Evolutionary conservation across 2,329 filamentous ascomycete species (phyloP), one percentile per base, ranked within the genome.

Genomic region (Diaporthe sp.): DNA sequence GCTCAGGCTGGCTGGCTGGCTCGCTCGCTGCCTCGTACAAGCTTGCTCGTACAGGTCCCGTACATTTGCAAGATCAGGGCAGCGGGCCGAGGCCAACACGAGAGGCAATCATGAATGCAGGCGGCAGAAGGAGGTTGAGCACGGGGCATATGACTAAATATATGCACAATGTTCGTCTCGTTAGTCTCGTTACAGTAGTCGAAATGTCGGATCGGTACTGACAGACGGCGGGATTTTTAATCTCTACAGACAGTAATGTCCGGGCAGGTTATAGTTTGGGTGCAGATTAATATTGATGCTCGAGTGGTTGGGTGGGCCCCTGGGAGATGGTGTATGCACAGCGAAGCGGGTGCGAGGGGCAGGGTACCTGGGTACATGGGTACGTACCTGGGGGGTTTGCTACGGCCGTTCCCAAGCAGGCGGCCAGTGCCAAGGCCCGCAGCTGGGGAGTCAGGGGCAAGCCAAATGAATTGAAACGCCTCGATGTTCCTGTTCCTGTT

Each of bases 231-330:
- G 62, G 46, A 39, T 68, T 68, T 68, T 53, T 53, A 68, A 53
- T 68, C 34, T 68, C n/a, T 62, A 19, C 39, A 46, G 60, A 39
- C 34, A 60, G 39, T 34, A 68, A 68, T 68, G 62, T 68, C 62
- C 62, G 46, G 46, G 46, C 62, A 68, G 62, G 46, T 53, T 68
- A 68, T 68, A 68, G 62, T 68, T 68, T 68, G 31, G 46, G 31
- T 68, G 62, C 62, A 68, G 62, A 68, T 68, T 68, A 68, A 68
- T 68, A 68, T 68, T 68, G 62, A 68, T 68, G 62, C 19, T 68
- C 46, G 62, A 51, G 44, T 53, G 62, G 46, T 49, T n/a, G 61
- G 61, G 61, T 67, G 61, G 61, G 19, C 60, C 60, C 60, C 60
- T 62, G 60, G 60, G 60, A 62, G 60, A 62, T 62, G 62, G 46